phyloP scores from a whole-genome alignment of 1,284 basidiomycete genomes.

The Apiotrichum mycotoxinovorans region DNA sequence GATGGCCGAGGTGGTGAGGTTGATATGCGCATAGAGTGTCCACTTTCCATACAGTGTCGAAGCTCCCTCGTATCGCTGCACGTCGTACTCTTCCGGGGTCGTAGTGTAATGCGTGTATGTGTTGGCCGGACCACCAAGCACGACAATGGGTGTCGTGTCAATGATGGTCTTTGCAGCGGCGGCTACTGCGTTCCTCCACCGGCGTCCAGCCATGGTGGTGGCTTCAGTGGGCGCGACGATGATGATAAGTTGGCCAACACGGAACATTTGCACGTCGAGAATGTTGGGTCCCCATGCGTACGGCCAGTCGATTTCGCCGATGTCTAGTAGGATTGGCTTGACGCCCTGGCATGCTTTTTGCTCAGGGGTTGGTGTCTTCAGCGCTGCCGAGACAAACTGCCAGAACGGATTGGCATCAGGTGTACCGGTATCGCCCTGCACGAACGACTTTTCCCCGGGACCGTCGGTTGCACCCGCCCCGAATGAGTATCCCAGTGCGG shows the following conservation, averaged over 20 bases:
- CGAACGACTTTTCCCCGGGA: constrained; percentile 11
- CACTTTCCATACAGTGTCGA: constrained; percentile 15
- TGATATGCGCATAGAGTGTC: constrained; percentile 16
- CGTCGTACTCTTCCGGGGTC: constrained; percentile 17
- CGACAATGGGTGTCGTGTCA: constrained; percentile 8
- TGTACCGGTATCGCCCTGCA: background rate
- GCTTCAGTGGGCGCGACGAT: constrained; percentile 14
- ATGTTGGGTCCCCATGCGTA: constrained; percentile 16
- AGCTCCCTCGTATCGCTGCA: constrained; percentile 21
- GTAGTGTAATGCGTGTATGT: constrained; percentile 12
- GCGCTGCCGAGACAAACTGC: constrained; percentile 1
- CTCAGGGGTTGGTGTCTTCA: background rate
- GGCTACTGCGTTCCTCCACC: constrained; percentile 13
- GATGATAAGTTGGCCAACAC: constrained; percentile 18
- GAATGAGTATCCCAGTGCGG: constrained; percentile 14
- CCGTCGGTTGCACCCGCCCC: constrained; percentile 19
- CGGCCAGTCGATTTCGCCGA: constrained; percentile 14
- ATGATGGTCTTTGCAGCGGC: background rate
- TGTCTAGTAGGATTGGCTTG: constrained; percentile 17
- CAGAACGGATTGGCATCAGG: constrained; percentile 14
- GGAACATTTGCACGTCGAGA: constrained; percentile 14
- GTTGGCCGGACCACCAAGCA: constrained; percentile 19
- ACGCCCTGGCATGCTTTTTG: constrained; percentile 17
- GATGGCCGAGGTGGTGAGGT: constrained; percentile 10
- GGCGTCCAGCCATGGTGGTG: constrained; percentile 14